These are phyloP conservation scores for Artemisia princeps DNA, from an alignment of 140 eudicot genomes.

Conservation along the genomic window DNA sequence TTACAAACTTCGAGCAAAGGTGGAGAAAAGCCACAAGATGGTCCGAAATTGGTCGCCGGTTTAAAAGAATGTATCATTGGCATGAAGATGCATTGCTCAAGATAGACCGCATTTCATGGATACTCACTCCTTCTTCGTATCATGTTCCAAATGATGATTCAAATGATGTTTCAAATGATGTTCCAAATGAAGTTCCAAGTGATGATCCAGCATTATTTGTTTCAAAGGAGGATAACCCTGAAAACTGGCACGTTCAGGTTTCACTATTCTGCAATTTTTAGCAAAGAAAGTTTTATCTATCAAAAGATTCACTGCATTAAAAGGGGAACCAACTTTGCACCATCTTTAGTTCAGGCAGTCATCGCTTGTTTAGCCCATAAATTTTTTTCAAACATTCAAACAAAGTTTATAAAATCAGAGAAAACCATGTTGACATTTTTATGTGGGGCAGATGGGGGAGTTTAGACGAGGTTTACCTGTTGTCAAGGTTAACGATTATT, in stretches of 20 bases:
- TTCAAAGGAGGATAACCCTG: constrained; percentile 52
- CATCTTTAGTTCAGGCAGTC: background rate
- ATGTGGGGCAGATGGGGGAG: no score
- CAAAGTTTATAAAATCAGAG: no score
- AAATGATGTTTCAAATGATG: constrained; percentile 37
- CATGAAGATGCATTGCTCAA: constrained; percentile 71
- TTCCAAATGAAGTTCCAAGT: constrained; percentile 35
- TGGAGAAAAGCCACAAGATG: constrained; percentile 79
- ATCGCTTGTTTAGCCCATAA: no score
- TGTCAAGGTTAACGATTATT: no score
- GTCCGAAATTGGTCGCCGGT: constrained; percentile 55
- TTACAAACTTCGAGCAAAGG: constrained; percentile 80
- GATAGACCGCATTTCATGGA: constrained; percentile 73
- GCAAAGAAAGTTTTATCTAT: background rate
- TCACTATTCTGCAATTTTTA: constrained; percentile 9
- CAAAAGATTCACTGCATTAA: background rate
- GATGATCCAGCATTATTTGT: constrained; percentile 55
- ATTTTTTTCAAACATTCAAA: no score
- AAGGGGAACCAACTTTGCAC: background rate
- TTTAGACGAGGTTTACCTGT: no score
- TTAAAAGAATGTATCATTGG: constrained; percentile 62
- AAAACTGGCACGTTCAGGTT: constrained; percentile 92
- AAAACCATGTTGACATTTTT: no score
- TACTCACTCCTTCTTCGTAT: constrained; percentile 45
- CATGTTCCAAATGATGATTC: constrained; percentile 46